These are phyloP conservation scores for Penicilliopsis zonata DNA, from an alignment of 495 filamentous ascomycete species.

Conservation along the genomic window DNA sequence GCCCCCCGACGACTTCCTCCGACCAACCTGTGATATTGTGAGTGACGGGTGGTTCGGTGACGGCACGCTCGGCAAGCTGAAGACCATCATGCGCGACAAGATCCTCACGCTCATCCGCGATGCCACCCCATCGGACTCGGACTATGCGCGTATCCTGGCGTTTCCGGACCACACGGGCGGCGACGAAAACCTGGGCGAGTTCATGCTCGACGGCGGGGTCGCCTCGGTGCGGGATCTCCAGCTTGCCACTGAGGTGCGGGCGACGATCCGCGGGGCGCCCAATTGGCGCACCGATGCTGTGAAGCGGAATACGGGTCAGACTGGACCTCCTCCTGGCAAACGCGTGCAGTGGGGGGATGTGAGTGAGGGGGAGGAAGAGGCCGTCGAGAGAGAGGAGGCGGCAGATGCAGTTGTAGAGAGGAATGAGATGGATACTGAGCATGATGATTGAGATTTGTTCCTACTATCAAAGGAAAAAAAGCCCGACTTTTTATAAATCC, in stretches of 20 bases:
- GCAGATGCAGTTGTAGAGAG: constrained; percentile 11
- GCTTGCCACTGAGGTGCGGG: constrained; percentile 27
- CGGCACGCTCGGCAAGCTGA: constrained; percentile 66
- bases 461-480: too few relatives aligned
- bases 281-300: too few relatives aligned
- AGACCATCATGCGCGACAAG: constrained; percentile 77
- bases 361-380: constrained; percentile 28
- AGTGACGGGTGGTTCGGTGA: constrained; percentile 71
- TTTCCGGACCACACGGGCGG: constrained; percentile 34
- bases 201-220: constrained; percentile 19
- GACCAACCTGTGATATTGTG: constrained; percentile 40
- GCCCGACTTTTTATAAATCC: too few relatives aligned
- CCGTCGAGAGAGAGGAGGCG: constrained; percentile 17
- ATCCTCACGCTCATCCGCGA: constrained; percentile 39
- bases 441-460: too few relatives aligned
- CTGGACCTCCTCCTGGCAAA: too few relatives aligned
- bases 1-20: constrained; percentile 16
- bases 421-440: constrained; percentile 7
- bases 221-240: constrained; percentile 16
- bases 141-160: constrained; percentile 30
- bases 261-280: constrained; percentile 25
- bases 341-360: constrained; percentile 11
- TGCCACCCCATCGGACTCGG: constrained; percentile 29
- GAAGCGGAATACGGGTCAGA: too few relatives aligned
- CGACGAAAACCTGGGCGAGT: constrained; percentile 10